Evolutionary conservation across 2,329 filamentous ascomycete genomes (phyloP).

Genomic region (Fusarium compactum): DNA sequence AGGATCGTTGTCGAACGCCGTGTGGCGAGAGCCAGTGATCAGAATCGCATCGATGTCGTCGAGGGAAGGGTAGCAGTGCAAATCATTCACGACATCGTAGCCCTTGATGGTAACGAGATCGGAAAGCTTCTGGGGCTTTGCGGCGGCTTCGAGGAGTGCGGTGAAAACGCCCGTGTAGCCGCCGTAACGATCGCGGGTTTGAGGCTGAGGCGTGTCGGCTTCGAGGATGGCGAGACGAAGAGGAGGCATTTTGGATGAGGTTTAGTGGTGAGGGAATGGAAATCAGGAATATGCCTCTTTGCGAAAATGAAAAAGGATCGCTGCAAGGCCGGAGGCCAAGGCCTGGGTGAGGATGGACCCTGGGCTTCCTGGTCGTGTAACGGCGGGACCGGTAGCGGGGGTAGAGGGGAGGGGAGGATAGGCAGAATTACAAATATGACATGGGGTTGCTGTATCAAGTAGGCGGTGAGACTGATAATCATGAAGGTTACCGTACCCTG

Average conservation of each 20-base stretch:
- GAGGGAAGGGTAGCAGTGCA: conserved; percentile 76
- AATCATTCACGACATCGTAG: conserved; percentile 77
- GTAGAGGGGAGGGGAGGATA: conserved; percentile 16
- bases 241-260: conserved; percentile 54
- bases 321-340: conserved; percentile 1
- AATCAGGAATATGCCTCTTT: conserved; percentile 21
- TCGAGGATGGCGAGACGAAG: conserved; percentile 89
- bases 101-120: conserved; percentile 68
- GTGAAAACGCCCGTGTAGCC: conserved; percentile 80
- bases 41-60: conserved; percentile 84
- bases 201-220: conserved; percentile 80
- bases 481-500: background rate
- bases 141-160: conserved; percentile 67
- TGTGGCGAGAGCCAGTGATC: conserved; percentile 78
- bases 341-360: conserved; percentile 27
- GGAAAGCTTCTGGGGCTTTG: conserved; percentile 58
- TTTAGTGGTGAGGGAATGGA: background rate
- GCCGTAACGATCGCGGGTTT: conserved; percentile 73
- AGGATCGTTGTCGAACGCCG: conserved; percentile 57
- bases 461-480: conserved; percentile 25
- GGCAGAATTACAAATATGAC: conserved; percentile 32
- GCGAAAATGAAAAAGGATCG: conserved; percentile 2
- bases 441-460: background rate
- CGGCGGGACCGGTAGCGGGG: conserved; percentile 40
- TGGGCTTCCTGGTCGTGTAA: conserved; percentile 23